These are phyloP conservation scores for Skeletonema marinoi DNA, from an alignment of 108 stramenopile genomes.

Conservation along the genomic window DNA sequence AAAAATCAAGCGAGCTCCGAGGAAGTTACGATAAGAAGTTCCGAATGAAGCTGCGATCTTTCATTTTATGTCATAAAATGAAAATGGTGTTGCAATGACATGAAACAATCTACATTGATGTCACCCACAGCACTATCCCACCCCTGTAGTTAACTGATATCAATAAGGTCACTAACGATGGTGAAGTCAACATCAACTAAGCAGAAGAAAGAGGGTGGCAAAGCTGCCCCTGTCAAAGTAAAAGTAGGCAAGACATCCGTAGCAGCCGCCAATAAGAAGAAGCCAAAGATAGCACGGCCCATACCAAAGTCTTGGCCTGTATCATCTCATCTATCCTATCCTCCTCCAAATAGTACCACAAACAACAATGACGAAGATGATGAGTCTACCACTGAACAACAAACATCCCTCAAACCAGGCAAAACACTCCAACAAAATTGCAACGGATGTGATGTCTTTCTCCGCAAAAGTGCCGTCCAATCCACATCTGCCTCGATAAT, in stretches of 20 bases:
- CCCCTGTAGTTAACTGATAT: too few relatives aligned
- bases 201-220: neutral
- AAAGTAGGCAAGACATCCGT: neutral
- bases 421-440: constrained; percentile 23
- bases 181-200: neutral
- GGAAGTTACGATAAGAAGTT: too few relatives aligned
- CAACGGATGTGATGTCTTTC: constrained; percentile 49
- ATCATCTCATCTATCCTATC: neutral
- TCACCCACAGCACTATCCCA: too few relatives aligned
- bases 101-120: too few relatives aligned
- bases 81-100: too few relatives aligned
- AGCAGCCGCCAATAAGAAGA: neutral
- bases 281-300: neutral
- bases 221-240: neutral
- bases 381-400: neutral
- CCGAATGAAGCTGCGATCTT: too few relatives aligned
- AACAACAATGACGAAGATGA: neutral
- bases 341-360: neutral
- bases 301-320: constrained; percentile 4
- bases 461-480: constrained; percentile 45
- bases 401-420: constrained; percentile 21
- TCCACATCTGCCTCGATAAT: constrained; percentile 4
- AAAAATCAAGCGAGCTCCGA: too few relatives aligned
- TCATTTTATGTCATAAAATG: too few relatives aligned
- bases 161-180: neutral